Percentiles rank a stretch among this genome's conserved stretches.
Conservation (phyloP, 2,329 filamentous ascomycete species). For the Pseudopithomyces chartarum region DNA sequence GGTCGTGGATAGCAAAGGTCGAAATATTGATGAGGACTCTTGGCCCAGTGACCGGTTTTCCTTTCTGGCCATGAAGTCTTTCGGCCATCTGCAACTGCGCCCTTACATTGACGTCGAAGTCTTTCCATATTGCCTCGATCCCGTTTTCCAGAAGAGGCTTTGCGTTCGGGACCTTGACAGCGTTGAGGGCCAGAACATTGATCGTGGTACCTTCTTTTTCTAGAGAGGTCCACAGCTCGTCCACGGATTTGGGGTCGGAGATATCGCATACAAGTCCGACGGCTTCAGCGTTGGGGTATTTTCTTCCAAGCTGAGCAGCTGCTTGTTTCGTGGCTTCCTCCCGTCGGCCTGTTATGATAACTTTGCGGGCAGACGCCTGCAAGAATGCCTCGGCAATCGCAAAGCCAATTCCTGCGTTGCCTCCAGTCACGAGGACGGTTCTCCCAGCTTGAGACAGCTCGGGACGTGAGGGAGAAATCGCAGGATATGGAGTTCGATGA, state of each 20-base stretch:
- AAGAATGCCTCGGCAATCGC: constrained; percentile 1
- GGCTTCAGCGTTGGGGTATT: neutral
- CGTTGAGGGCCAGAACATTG: neutral
- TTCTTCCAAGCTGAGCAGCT: neutral
- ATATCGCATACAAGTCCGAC: neutral
- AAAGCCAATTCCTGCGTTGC: constrained; percentile 1
- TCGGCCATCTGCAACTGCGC: constrained; percentile 3
- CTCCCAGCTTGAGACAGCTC: constrained; percentile 16
- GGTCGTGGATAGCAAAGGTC: neutral
- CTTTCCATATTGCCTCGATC: neutral
- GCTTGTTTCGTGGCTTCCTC: neutral
- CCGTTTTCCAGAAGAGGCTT: neutral
- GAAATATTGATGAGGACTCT: neutral
- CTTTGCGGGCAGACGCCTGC: constrained; percentile 3
- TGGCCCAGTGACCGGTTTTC: neutral
- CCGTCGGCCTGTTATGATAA: constrained; percentile 6
- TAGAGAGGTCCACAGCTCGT: constrained; percentile 1
- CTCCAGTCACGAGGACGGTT: constrained; percentile 39
- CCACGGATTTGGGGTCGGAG: neutral
- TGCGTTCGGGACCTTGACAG: neutral
- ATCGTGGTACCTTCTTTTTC: neutral
- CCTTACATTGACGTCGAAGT: neutral
- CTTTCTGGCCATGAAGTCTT: neutral
- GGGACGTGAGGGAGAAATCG: constrained; percentile 31
- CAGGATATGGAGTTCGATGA: constrained; percentile 7